phyloP scores from a whole-genome alignment of 2,329 filamentous ascomycete genomes.

The Coniochaeta sp. region DNA sequence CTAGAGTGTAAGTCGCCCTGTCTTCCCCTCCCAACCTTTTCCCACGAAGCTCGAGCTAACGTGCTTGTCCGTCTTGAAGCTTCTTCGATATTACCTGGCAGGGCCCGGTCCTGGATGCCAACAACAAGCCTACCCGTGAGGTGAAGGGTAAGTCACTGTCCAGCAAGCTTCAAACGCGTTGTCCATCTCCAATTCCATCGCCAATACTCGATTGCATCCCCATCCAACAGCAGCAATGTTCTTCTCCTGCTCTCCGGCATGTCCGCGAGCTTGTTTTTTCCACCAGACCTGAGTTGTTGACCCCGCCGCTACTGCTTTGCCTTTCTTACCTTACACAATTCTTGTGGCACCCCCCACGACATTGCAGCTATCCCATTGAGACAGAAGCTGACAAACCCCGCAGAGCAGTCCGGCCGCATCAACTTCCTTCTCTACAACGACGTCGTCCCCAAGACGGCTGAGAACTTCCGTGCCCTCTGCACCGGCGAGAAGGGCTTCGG shows the following conservation, averaged over 20 bases:
- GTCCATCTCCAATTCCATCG: background rate
- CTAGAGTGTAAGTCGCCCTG: conserved; percentile 54
- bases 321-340: background rate
- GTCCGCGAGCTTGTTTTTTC: background rate
- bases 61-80: conserved; percentile 22
- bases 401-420: conserved; percentile 71
- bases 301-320: background rate
- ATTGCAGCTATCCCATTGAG: background rate
- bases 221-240: background rate
- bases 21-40: conserved; percentile 3
- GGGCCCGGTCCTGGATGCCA: conserved; percentile 61
- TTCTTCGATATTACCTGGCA: conserved; percentile 70
- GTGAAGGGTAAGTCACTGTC: conserved; percentile 50
- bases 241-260: background rate
- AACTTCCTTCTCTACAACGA: conserved; percentile 84
- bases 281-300: background rate
- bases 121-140: conserved; percentile 43
- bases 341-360: conserved; percentile 6
- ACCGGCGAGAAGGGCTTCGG: conserved; percentile 74
- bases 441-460: conserved; percentile 77
- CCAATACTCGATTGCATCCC: background rate
- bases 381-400: conserved; percentile 13
- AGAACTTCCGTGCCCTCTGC: conserved; percentile 82
- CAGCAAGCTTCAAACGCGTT: background rate
- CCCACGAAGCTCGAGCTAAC: conserved; percentile 4